These are phyloP conservation scores for Chrysoporthe puriensis DNA, from an alignment of 2,329 filamentous ascomycete species.

Conservation along the genomic window DNA sequence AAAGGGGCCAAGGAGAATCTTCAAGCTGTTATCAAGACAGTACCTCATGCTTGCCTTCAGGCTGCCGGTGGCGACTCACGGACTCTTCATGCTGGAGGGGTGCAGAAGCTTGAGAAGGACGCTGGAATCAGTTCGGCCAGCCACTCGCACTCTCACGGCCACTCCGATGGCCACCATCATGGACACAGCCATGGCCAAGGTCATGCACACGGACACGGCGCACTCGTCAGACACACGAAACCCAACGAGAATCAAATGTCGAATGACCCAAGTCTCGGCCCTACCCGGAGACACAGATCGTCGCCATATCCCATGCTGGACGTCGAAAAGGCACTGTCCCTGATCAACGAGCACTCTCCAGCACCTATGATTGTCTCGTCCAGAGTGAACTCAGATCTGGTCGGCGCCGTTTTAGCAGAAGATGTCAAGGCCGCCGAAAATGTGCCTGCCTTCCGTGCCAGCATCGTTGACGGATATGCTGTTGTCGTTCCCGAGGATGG, in stretches of 20 bases:
- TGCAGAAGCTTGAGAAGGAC: conserved; percentile 82
- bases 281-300: conserved; percentile 74
- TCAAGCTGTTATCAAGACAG: conserved; percentile 81
- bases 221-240: conserved; percentile 73
- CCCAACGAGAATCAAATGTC: conserved; percentile 60
- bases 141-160: conserved; percentile 39
- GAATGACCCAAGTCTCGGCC: conserved; percentile 64
- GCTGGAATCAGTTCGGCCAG: conserved; percentile 62
- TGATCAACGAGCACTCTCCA: conserved; percentile 77
- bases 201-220: conserved; percentile 65
- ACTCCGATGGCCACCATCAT: conserved; percentile 59
- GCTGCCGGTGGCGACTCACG: conserved; percentile 83
- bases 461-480: conserved; percentile 96
- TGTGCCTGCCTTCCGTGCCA: conserved; percentile 91
- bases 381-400: conserved; percentile 66
- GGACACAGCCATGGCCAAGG: conserved; percentile 54
- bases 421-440: conserved; percentile 79
- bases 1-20: conserved; percentile 96
- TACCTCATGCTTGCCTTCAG: conserved; percentile 94
- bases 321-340: conserved; percentile 76
- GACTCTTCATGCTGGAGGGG: conserved; percentile 75
- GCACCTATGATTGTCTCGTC: conserved; percentile 57
- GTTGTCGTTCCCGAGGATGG: conserved; percentile 68
- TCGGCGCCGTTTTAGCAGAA: conserved; percentile 80
- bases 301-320: conserved; percentile 93